phyloP scores from a whole-genome alignment of 179 eudicot species.

The Beta lomatogona region DNA sequence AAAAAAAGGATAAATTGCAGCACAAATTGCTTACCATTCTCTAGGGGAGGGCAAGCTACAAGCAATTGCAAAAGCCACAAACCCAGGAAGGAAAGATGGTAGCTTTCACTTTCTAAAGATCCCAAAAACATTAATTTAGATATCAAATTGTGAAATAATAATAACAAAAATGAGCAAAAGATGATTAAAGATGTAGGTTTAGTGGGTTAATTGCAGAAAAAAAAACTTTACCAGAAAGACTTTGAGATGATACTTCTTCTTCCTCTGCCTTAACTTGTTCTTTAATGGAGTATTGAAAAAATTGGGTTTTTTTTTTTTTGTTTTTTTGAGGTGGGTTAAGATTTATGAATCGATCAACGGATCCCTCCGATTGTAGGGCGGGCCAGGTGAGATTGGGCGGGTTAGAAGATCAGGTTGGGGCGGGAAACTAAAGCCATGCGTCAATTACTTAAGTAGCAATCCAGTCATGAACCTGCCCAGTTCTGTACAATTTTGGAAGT shows the following conservation, averaged over 20 bases:
- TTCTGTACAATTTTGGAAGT: too few relatives aligned
- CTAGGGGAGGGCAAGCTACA: not conserved
- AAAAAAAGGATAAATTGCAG: not conserved
- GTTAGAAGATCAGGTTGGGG: too few relatives aligned
- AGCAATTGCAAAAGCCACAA: not conserved
- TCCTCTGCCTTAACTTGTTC: not conserved
- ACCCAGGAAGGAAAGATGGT: constrained; percentile 3
- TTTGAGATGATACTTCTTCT: not conserved
- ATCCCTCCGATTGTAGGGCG: too few relatives aligned
- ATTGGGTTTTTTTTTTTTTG: too few relatives aligned
- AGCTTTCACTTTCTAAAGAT: constrained; percentile 5
- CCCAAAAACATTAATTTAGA: not conserved
- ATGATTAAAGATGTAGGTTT: not conserved
- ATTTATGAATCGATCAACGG: too few relatives aligned
- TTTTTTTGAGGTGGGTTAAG: too few relatives aligned
- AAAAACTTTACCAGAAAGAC: not conserved
- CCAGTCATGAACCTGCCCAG: too few relatives aligned
- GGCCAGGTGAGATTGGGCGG: too few relatives aligned
- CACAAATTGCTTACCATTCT: constrained; percentile 14
- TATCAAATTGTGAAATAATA: not conserved
- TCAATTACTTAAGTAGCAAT: too few relatives aligned
- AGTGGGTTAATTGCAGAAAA: not conserved
- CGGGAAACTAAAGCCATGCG: too few relatives aligned
- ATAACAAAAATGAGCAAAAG: not conserved
- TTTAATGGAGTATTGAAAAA: not conserved